Percentiles rank a stretch among this genome's conserved stretches.
These are phyloP conservation scores for Pseudonitzschia delicatissima DNA, from an alignment of 108 stramenopile species.

Conservation along the genomic window DNA sequence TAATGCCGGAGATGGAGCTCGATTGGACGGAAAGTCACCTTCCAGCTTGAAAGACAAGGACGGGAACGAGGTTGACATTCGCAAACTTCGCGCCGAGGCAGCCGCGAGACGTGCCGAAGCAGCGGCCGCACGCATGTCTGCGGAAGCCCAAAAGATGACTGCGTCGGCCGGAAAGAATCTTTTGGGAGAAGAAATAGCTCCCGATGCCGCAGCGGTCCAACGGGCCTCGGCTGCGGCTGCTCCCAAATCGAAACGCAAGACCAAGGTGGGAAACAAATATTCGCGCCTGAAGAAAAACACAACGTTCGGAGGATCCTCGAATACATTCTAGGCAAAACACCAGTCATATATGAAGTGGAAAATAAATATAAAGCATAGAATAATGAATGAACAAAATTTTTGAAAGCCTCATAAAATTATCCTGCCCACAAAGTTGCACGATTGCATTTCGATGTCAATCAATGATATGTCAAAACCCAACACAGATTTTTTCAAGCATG, in stretches of 20 bases:
- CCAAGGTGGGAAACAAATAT: conserved; percentile 69
- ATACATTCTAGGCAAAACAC: conserved; percentile 18
- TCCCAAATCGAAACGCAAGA: conserved; percentile 62
- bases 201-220: conserved; percentile 23
- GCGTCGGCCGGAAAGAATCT: conserved; percentile 42
- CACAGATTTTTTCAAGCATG: too few species aligned
- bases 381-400: too few species aligned
- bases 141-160: conserved; percentile 25
- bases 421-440: too few species aligned
- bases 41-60: conserved; percentile 66
- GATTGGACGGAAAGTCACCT: conserved; percentile 79
- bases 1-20: conserved; percentile 71
- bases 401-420: too few species aligned
- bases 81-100: conserved; percentile 72
- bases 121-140: conserved; percentile 33
- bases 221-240: conserved; percentile 12
- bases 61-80: conserved; percentile 77
- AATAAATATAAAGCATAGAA: too few species aligned
- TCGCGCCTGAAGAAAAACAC: conserved; percentile 61
- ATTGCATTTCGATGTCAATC: too few species aligned
- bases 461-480: too few species aligned
- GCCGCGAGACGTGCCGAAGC: conserved; percentile 66
- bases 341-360: too few species aligned
- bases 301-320: conserved; percentile 68
- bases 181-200: conserved; percentile 41